Evolutionary conservation across 1,284 basidiomycete species (phyloP), one percentile per base, ranked within the genome.

Genomic region (Trichosporon sp.): DNA sequence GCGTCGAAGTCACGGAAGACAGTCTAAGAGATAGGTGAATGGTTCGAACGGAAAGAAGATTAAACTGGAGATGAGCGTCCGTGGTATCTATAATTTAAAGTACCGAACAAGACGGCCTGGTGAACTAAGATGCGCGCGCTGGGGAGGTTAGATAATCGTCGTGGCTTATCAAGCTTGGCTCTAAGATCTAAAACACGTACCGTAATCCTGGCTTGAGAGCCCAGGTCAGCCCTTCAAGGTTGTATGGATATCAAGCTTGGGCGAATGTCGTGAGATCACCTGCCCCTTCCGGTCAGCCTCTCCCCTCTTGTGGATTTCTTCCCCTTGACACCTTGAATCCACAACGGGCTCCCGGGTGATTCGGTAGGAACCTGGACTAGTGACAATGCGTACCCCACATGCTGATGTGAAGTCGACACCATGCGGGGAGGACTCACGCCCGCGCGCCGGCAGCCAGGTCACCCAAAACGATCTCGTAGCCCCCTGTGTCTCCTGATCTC

Each of bases 151-250:
- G 59, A 63, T 63, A 63, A 63, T 63, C 59, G 32, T 35, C 59
- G 16, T 54, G 59, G 35, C 59, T 63, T 32, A 63, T 63, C 59
- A n/a, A 35, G 37, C 31, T 35, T 63, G 16, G 31, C 31, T 63
- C 32, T 37, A n/a, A n/a, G 32, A 63, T 37, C 59, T 63, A 32
- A 63, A 63, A 63, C 59, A 63, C 59, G 59, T 63, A 63, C 59
- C 59, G 59, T 63, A 63, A 63, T 37, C 59, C 59, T 63, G 59
- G 59, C 59, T 35, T 63, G 59, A 7, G 11, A 37, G 32, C 59
- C 59, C 31, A 31, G 59, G 8, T n/a, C 8, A 46, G 59, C 31
- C 59, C 59, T 61, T 63, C 7, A 37, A 37, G 32, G 59, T 63
- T 63, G 59, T 35, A 63, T 35, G 59, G 31, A 32, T 63, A 35